A percentile compares a stretch with the other conserved stretches of the same genome.
phyloP scores from a whole-genome alignment of 257 asterid genomes.

The Solanum peruvianum region DNA sequence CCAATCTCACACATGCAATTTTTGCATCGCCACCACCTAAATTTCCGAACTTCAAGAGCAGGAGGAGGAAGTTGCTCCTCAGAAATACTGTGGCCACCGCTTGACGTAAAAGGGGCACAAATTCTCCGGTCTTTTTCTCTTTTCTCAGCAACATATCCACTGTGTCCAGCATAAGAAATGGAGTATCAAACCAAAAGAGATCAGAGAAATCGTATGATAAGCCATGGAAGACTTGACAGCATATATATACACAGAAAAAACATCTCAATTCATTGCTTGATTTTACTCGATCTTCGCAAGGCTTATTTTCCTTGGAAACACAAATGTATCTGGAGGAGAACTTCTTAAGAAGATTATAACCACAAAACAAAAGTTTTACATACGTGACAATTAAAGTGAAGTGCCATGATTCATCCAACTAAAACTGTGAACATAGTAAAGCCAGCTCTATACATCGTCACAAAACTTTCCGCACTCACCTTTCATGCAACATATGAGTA shows the following conservation, averaged over 20 bases:
- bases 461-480: neutral
- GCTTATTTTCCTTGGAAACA: neutral
- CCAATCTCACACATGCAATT: conserved; percentile 20
- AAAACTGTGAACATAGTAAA: neutral
- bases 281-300: neutral
- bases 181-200: neutral
- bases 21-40: conserved; percentile 63
- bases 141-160: conserved; percentile 64
- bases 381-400: neutral
- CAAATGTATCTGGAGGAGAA: neutral
- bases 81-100: conserved; percentile 5
- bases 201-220: neutral
- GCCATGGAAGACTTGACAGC: neutral
- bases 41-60: conserved; percentile 38
- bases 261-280: neutral
- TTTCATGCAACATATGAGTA: neutral
- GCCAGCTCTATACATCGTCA: neutral
- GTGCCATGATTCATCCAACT: neutral
- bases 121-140: conserved; percentile 33
- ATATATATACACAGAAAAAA: neutral
- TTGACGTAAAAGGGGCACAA: conserved; percentile 36
- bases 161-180: conserved; percentile 21
- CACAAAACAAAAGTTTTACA: neutral
- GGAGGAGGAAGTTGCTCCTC: conserved; percentile 26
- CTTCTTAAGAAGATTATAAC: neutral